Evolutionary conservation across 1,284 basidiomycete genomes (phyloP).

Genomic region (Ceratobasidium sp.): DNA sequence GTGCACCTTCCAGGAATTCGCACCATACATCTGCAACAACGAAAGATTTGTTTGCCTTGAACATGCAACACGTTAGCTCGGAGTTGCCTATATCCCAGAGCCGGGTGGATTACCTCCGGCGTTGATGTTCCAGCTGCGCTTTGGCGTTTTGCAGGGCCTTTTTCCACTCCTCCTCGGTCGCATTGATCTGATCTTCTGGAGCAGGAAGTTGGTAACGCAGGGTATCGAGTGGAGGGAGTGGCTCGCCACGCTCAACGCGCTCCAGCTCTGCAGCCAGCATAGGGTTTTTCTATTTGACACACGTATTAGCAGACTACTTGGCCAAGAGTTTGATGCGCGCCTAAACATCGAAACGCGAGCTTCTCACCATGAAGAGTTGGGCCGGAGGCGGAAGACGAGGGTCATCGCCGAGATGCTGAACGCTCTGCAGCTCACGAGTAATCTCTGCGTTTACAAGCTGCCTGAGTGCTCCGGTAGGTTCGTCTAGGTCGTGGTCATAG

Average conservation of each 20-base stretch:
- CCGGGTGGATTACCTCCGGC: conserved; percentile 66
- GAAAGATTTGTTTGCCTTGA: conserved; percentile 82
- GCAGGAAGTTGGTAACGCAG: conserved; percentile 79
- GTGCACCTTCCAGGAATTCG: conserved; percentile 89
- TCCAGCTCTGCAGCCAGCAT: conserved; percentile 73
- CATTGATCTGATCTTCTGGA: conserved; percentile 65
- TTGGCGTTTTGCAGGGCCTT: conserved; percentile 78
- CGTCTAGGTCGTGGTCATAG: conserved; percentile 89
- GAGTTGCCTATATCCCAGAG: not conserved
- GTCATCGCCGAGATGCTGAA: conserved; percentile 61
- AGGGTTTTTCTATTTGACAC: conserved; percentile 61
- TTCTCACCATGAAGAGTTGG: conserved; percentile 71
- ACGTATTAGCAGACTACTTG: conserved; percentile 10
- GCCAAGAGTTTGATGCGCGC: conserved; percentile 26
- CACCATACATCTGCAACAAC: conserved; percentile 84
- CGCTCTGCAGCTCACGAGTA: conserved; percentile 66
- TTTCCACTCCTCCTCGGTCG: conserved; percentile 79
- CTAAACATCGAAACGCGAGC: conserved; percentile 39
- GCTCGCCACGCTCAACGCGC: conserved; percentile 72
- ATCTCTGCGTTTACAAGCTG: conserved; percentile 77
- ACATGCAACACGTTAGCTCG: conserved; percentile 21
- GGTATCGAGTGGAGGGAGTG: conserved; percentile 77
- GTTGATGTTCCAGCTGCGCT: conserved; percentile 89
- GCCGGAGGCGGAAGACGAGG: conserved; percentile 73
- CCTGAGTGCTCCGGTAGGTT: conserved; percentile 67